Base-by-base conservation (phyloP, 257 asterid genomes). In the Parsonsia alboflavescens region DNA sequence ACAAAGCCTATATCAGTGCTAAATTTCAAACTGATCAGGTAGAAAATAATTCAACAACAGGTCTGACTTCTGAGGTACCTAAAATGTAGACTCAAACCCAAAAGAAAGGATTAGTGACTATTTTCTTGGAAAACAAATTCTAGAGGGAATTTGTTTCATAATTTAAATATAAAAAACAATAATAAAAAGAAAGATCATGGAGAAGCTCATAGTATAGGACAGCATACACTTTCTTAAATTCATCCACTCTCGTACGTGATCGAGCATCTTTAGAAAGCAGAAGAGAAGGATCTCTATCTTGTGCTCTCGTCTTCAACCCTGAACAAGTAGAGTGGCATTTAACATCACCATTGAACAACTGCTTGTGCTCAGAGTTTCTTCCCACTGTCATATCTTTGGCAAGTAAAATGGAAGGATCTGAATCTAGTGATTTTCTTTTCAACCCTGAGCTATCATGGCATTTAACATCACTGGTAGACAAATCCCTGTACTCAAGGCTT, bases 171-270 rank as follows among this genome's bases (percentile, higher is more conserved):
- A 1, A 39, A 77, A 68, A 52, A 2, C 7, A 21, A 54, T 54
- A 54, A 54, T 6, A 52, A 52, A 16, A 52, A 52, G 10, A 21
- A 21, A 3, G 17, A 52, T 52, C 17, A 65, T 21, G 62, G 57
- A 80, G 71, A 63, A 56, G 68, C 68, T 67, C 49, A 72, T 64
- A 68, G 76, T 65, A 62, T 28, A 66, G n/a, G 73, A 59, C 52
- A 84, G 80, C 98, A 64, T 89, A 95, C 99, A 72, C 75, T 84
- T 88, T 83, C 82, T 89, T 92, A 80, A 90, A 86, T 24, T 88
- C 92, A 79, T 89, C 96, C 83, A 92, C 87, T 80, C 86, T 69
- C 26, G 83, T 81, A 71, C 76, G 80, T 78, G 96, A 91, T 76
- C 83, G 83, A 54, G 82, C 84, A 73, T 89, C 96, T 79, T 80